phyloP scores from a whole-genome alignment of 495 filamentous ascomycete genomes.

The Annulohypoxylon moriforme region DNA sequence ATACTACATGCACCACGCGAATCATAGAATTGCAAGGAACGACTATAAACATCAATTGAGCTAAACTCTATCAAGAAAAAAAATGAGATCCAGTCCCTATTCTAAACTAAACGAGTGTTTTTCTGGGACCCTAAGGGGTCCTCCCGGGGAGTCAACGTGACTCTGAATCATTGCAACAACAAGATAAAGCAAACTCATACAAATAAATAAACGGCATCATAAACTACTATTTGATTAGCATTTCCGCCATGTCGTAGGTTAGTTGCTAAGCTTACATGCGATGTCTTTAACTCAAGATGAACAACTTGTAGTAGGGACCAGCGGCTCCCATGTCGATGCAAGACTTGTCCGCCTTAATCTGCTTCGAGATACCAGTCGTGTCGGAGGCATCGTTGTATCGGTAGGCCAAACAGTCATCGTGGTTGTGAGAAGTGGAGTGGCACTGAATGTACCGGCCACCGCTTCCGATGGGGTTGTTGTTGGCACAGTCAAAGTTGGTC shows the following conservation, averaged over 20 bases:
- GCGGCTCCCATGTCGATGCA: background rate
- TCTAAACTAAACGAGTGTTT: too few relatives aligned
- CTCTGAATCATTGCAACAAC: background rate
- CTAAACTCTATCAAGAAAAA: too few relatives aligned
- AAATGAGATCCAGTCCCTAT: background rate
- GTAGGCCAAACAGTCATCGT: background rate
- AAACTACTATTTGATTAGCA: background rate
- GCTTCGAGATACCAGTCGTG: too few relatives aligned
- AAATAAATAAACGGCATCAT: background rate
- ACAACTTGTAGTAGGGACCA: background rate
- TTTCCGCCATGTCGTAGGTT: background rate
- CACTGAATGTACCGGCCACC: background rate
- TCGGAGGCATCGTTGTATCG: background rate
- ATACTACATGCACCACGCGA: too few relatives aligned
- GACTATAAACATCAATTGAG: too few relatives aligned
- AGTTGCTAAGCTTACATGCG: background rate
- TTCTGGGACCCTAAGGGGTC: too few relatives aligned
- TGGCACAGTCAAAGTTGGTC: background rate
- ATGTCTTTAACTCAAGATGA: background rate
- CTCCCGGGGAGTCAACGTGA: too few relatives aligned
- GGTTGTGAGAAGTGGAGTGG: background rate
- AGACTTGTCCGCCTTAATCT: background rate
- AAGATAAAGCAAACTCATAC: background rate
- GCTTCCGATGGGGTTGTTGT: background rate
- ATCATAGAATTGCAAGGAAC: too few relatives aligned